A percentile compares a stretch with the other conserved stretches of the same genome.
phyloP scores from a whole-genome alignment of 2,329 filamentous ascomycete species.

The Xylariomycetidae sp. region DNA sequence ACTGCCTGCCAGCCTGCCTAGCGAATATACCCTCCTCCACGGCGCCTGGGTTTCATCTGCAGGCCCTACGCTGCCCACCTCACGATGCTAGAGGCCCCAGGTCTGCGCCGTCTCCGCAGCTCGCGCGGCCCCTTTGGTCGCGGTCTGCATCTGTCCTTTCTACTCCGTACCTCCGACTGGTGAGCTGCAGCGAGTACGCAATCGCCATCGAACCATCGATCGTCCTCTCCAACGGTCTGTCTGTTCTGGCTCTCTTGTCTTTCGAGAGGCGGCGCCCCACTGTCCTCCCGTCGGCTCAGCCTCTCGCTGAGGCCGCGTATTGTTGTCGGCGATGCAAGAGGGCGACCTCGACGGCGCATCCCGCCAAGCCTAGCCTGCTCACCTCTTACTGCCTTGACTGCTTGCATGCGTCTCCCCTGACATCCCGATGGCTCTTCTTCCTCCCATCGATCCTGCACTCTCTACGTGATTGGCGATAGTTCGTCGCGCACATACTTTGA shows the following conservation, averaged over 20 bases:
- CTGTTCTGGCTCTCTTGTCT: too few relatives aligned
- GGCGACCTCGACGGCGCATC: constrained; percentile 2
- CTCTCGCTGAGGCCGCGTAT: constrained; percentile 12
- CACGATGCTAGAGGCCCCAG: constrained; percentile 16
- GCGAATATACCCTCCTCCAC: constrained; percentile 22
- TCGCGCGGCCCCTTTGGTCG: too few relatives aligned
- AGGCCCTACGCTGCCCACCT: constrained; percentile 14
- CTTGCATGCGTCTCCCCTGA: constrained; percentile 18
- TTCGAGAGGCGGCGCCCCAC: too few relatives aligned
- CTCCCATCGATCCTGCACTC: too few relatives aligned
- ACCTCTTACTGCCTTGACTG: constrained; percentile 11
- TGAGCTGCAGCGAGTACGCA: constrained; percentile 16
- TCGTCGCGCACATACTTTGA: constrained; percentile 10
- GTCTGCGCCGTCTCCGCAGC: constrained; percentile 4
- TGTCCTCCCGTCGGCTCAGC: too few relatives aligned
- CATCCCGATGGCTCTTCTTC: too few relatives aligned
- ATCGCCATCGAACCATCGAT: too few relatives aligned
- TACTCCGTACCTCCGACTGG: constrained; percentile 9
- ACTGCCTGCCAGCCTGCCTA: too few relatives aligned
- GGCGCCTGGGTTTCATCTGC: constrained; percentile 22
- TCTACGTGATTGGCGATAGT: constrained; percentile 13
- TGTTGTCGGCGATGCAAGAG: constrained; percentile 12
- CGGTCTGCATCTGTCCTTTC: too few relatives aligned
- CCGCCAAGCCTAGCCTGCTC: too few relatives aligned
- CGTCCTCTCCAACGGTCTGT: too few relatives aligned